A percentile compares a stretch with the other conserved stretches of the same genome.
Evolutionary conservation across 2,329 filamentous ascomycete species (phyloP).

Genomic region (Scedosporium minutisporum): DNA sequence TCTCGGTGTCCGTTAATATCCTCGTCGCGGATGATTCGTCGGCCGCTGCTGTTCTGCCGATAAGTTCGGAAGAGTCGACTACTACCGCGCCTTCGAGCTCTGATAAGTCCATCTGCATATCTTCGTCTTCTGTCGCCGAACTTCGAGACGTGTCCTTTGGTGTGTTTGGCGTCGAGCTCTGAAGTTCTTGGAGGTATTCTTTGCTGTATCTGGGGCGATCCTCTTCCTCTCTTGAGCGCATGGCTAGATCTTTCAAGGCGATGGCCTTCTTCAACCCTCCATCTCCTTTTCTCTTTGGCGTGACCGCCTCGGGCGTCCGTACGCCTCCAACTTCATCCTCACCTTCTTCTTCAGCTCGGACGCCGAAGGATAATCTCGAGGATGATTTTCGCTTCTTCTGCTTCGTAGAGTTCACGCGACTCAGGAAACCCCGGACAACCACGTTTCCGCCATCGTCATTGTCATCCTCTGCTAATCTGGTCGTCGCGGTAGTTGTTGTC

Average conservation of each 20-base stretch:
- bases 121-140: constrained; percentile 24
- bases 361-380: constrained; percentile 69
- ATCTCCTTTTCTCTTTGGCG: constrained; percentile 57
- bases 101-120: constrained; percentile 47
- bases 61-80: constrained; percentile 37
- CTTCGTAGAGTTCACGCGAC: constrained; percentile 37
- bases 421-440: constrained; percentile 38
- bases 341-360: constrained; percentile 42
- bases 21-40: constrained; percentile 23
- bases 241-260: constrained; percentile 39
- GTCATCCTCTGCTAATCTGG: constrained; percentile 22
- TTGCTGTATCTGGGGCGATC: constrained; percentile 74
- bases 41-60: constrained; percentile 9
- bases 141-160: constrained; percentile 32
- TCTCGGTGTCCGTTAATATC: constrained; percentile 77
- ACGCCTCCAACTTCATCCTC: constrained; percentile 24
- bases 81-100: constrained; percentile 57
- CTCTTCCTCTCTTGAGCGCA: constrained; percentile 47
- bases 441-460: constrained; percentile 36
- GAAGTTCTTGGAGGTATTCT: constrained; percentile 77
- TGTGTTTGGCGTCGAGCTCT: constrained; percentile 74
- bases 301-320: constrained; percentile 43
- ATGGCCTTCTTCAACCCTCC: constrained; percentile 44
- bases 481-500: constrained; percentile 10
- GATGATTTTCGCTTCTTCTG: constrained; percentile 60